Conservation (phyloP, 805 yeast species). For the Danielia oregonensis region DNA sequence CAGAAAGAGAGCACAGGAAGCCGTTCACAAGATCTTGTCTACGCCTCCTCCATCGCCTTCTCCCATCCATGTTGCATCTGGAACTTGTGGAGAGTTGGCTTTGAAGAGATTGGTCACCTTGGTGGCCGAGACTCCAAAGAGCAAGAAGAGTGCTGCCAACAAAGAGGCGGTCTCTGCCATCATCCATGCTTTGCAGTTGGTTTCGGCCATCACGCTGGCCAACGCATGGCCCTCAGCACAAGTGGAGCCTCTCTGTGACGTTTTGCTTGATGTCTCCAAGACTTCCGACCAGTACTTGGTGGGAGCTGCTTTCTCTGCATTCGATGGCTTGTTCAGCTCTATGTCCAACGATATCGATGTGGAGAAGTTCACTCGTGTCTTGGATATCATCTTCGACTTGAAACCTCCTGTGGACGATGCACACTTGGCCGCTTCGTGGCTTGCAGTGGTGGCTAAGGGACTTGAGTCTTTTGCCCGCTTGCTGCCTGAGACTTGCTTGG, state of each 20-base stretch:
- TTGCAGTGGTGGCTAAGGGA: constrained; percentile 89
- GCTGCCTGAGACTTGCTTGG: constrained; percentile 44
- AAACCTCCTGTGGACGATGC: constrained; percentile 80
- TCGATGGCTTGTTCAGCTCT: constrained; percentile 72
- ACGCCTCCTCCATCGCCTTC: constrained; percentile 76
- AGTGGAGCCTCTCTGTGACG: constrained; percentile 71
- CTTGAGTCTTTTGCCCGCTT: constrained; percentile 37
- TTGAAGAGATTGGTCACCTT: constrained; percentile 50
- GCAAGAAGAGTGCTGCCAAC: constrained; percentile 29
- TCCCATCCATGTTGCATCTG: constrained; percentile 74
- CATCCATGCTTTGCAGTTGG: constrained; percentile 74
- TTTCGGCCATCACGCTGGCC: constrained; percentile 65
- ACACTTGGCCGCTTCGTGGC: constrained; percentile 90
- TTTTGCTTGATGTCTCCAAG: constrained; percentile 69
- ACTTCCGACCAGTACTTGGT: constrained; percentile 82
- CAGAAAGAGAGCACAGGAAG: constrained; percentile 90
- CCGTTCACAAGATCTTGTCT: constrained; percentile 60
- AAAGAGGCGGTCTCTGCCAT: constrained; percentile 54
- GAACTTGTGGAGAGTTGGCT: constrained; percentile 64
- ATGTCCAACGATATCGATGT: constrained; percentile 58
- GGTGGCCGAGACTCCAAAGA: constrained; percentile 30
- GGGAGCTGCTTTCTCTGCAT: constrained; percentile 77
- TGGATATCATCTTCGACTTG: constrained; percentile 70
- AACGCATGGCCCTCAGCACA: constrained; percentile 79
- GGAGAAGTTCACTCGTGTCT: constrained; percentile 58